phyloP scores from a whole-genome alignment of 306 rosid species.

The Astragalus glycyphyllos region DNA sequence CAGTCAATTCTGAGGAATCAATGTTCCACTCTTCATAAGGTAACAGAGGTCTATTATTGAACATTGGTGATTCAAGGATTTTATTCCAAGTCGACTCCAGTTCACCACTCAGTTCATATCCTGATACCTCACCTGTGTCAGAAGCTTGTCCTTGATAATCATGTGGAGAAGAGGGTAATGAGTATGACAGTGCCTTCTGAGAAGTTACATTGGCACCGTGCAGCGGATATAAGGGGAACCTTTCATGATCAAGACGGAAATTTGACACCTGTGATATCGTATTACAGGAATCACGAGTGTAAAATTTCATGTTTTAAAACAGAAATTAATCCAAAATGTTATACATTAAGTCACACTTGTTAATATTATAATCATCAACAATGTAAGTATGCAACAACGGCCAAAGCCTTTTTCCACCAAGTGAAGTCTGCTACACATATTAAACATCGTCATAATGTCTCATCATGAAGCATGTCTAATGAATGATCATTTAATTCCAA shows the following conservation, averaged over 20 bases:
- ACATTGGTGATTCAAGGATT: constrained; percentile 75
- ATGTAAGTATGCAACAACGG: constrained; percentile 13
- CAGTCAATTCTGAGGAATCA: constrained; percentile 84
- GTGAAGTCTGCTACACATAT: neutral
- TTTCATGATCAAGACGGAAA: constrained; percentile 47
- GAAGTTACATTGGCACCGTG: constrained; percentile 57
- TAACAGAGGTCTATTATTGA: constrained; percentile 67
- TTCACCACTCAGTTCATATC: constrained; percentile 53
- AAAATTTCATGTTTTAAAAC: constrained; percentile 7
- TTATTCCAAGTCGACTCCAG: constrained; percentile 78
- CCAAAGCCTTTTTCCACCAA: constrained; percentile 4
- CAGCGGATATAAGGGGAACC: constrained; percentile 50
- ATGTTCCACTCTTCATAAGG: constrained; percentile 92
- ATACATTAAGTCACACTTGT: neutral
- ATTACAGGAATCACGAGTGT: constrained; percentile 30
- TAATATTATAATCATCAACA: constrained; percentile 7
- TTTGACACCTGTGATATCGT: constrained; percentile 47
- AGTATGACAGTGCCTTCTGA: constrained; percentile 84
- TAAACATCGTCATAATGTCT: constrained; percentile 1
- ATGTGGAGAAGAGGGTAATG: constrained; percentile 95
- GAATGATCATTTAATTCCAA: neutral
- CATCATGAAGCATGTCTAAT: constrained; percentile 2
- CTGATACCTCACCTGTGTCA: constrained; percentile 60
- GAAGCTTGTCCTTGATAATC: constrained; percentile 75
- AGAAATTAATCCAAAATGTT: constrained; percentile 27